Percentiles rank a stretch among this genome's conserved stretches.
Evolutionary conservation across 2,329 filamentous ascomycete genomes (phyloP).

Genomic region (Chrysoporthe puriensis): DNA sequence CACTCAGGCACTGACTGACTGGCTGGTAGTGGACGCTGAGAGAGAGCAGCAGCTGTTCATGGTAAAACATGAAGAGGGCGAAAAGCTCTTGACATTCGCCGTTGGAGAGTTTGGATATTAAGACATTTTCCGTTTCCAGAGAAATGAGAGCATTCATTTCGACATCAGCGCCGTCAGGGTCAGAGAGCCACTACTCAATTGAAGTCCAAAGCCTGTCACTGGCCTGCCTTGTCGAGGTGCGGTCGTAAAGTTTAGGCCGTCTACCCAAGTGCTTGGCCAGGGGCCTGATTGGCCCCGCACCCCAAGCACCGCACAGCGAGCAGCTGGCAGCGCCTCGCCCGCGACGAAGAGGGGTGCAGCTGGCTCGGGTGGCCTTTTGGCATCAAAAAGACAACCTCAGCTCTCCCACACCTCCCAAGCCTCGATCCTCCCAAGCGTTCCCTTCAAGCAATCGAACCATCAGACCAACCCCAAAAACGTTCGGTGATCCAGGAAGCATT

Average conservation of each 20-base stretch:
- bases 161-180: not conserved
- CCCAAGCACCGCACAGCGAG: not conserved
- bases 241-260: slow-evolving; percentile 10
- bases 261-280: not conserved
- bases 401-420: slow-evolving; percentile 9
- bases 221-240: not conserved
- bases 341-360: slow-evolving; percentile 9
- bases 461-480: not conserved
- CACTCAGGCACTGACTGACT: too few species aligned
- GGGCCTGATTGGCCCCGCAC: not conserved
- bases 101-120: too few species aligned
- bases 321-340: not conserved
- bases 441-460: slow-evolving; percentile 4
- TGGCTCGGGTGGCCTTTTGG: slow-evolving; percentile 10
- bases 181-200: not conserved
- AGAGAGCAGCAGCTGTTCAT: too few species aligned
- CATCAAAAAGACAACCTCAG: slow-evolving; percentile 17
- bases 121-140: too few species aligned
- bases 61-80: too few species aligned
- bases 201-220: not conserved
- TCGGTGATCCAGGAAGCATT: not conserved
- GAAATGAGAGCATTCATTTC: not conserved
- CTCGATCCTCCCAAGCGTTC: slow-evolving; percentile 3
- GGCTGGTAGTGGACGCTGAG: too few species aligned
- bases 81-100: too few species aligned